These are phyloP conservation scores for Amaranthus tricolor DNA, from an alignment of 179 eudicot species.

Conservation along the genomic window DNA sequence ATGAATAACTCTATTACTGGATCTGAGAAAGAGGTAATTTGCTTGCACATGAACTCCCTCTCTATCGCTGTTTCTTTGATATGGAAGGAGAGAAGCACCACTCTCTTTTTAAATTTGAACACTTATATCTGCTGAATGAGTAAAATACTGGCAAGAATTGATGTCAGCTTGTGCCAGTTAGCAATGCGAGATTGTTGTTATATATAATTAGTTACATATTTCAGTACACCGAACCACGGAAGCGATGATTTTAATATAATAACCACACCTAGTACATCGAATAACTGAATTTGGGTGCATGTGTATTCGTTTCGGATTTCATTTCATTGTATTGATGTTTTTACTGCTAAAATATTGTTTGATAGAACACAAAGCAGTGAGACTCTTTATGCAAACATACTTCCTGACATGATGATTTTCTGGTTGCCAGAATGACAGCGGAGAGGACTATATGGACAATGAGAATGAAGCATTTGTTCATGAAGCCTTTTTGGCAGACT, in stretches of 20 bases:
- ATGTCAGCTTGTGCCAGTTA: conserved; percentile 1
- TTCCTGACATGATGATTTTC: conserved; percentile 30
- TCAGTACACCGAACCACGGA: not conserved
- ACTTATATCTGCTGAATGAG: not conserved
- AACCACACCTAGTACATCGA: not conserved
- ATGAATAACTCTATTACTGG: conserved; percentile 35
- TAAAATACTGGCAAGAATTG: conserved; percentile 1
- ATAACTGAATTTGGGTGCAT: not conserved
- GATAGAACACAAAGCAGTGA: not conserved
- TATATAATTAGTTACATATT: not conserved
- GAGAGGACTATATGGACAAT: conserved; percentile 59
- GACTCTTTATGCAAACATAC: not conserved
- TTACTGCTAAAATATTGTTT: not conserved
- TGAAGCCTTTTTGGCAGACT: conserved; percentile 93
- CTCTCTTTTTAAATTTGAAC: not conserved
- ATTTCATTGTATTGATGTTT: conserved; percentile 5
- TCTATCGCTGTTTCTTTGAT: too few relatives aligned
- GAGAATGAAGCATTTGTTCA: conserved; percentile 84
- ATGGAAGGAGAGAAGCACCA: not conserved
- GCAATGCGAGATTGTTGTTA: too few relatives aligned
- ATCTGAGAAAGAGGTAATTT: conserved; percentile 65
- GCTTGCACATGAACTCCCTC: not conserved
- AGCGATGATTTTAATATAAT: not conserved
- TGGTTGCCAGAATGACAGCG: conserved; percentile 51
- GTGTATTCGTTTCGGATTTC: conserved; percentile 1